Conservation (phyloP, 805 yeast species). For the Ogataea ramenticola region DNA sequence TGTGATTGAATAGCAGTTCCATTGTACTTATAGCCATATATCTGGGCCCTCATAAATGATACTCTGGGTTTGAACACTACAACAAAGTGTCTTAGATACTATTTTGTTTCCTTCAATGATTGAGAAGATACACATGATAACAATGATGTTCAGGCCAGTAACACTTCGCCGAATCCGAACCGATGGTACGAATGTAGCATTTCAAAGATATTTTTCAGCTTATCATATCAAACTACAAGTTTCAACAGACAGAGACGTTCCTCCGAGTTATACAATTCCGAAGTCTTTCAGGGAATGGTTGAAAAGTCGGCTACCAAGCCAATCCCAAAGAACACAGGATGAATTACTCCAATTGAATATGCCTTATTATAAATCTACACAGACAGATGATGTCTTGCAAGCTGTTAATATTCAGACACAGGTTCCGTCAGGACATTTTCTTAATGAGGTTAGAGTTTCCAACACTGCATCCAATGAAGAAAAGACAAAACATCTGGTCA, state of each 20-base stretch:
- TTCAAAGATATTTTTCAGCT: no score
- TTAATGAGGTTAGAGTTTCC: constrained; percentile 23
- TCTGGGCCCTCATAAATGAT: no score
- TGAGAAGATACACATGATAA: no score
- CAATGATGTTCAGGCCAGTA: no score
- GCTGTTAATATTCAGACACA: background rate
- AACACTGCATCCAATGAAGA: constrained; percentile 4
- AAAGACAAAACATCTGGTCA: constrained; percentile 31
- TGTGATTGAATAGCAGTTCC: no score
- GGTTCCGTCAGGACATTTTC: constrained; percentile 4
- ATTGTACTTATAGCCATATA: no score
- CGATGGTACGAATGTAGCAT: background rate
- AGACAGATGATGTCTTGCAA: background rate
- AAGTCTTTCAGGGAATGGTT: background rate
- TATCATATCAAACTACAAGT: background rate
- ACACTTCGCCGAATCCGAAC: background rate
- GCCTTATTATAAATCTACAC: background rate
- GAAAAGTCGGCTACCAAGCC: background rate
- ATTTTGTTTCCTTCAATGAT: no score
- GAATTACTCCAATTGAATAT: background rate
- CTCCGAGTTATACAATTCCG: background rate
- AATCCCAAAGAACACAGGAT: background rate
- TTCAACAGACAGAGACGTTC: background rate
- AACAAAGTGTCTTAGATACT: no score
- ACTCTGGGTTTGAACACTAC: no score